Evolutionary conservation across 495 filamentous ascomycete species (phyloP), one percentile per base, ranked within the genome.

Genomic region (Staphylotrichum longicolle): DNA sequence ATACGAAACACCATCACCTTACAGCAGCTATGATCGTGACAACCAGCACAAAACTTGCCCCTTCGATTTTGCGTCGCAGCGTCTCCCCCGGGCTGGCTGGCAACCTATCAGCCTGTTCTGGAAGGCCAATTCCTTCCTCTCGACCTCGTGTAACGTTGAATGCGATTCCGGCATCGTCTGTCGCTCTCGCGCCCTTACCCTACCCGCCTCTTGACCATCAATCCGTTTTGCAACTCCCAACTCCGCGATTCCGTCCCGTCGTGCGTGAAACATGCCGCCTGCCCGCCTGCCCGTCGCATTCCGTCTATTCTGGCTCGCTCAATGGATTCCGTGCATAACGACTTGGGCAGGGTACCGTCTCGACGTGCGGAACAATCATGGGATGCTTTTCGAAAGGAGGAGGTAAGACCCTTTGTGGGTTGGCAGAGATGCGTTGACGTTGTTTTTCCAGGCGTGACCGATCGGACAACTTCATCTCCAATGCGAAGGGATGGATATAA

Each of bases 21-120:
- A 48, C 64, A 67, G 53, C 69, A 65, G 20, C 59, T 32, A 63
- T 67, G 57, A 60, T 66, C 63, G 67, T 70, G 67, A 68, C n/a
- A 42, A 53, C 47, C 60, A 62, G 10, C 54, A 46, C 15, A 56
- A 32, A 3, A 27, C 14, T 20, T 55, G 46, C 51, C 51, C 59
- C 1, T 27, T 60, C 58, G 58, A 60, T 54, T 60, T 46, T 10
- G 20, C 49, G 50, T 54, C 41, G 58, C 50, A 47, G 27, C 44
- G 33, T 39, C 40, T 56, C 48, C 12, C 37, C 52, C 39, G 52
- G 51, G 37, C 35, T 37, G 53, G 52, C 52, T 56, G 52, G 51
- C 59, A 55, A 61, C 59, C 20, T 34, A 50, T 54, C 49, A 50
- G 33, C 58, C 50, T 30, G 49, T 33, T 53, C 34, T 60, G 50